phyloP scores from a whole-genome alignment of 805 yeast species.

The Hagleromyces aurorensis region DNA sequence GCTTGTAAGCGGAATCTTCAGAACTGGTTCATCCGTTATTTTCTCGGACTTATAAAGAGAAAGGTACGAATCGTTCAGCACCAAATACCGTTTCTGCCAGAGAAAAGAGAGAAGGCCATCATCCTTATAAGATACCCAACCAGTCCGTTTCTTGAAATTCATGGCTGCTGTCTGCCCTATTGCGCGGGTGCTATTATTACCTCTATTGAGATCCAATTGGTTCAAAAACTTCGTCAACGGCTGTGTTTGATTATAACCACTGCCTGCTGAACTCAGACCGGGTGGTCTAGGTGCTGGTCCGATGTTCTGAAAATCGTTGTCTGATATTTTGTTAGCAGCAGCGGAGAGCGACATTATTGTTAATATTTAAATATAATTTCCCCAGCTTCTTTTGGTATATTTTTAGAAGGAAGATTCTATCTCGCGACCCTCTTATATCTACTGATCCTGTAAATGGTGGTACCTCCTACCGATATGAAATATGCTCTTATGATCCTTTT shows the following conservation, averaged over 20 bases:
- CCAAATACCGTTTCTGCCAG: slow-evolving; percentile 86
- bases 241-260: slow-evolving; percentile 31
- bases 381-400: no score
- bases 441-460: no score
- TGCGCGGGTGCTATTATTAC: slow-evolving; percentile 9
- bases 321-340: slow-evolving; percentile 37
- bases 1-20: slow-evolving; percentile 48
- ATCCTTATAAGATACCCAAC: slow-evolving; percentile 90
- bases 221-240: slow-evolving; percentile 31
- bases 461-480: no score
- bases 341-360: slow-evolving; percentile 39
- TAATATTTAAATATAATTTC: no score
- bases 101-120: slow-evolving; percentile 84
- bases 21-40: slow-evolving; percentile 37
- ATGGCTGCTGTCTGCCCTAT: slow-evolving; percentile 9
- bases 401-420: no score
- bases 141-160: slow-evolving; percentile 31
- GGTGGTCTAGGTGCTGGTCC: slow-evolving; percentile 54
- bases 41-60: slow-evolving; percentile 66
- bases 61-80: slow-evolving; percentile 64
- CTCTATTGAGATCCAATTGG: slow-evolving; percentile 33
- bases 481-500: no score
- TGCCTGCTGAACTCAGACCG: slow-evolving; percentile 6
- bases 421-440: no score
- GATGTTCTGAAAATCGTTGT: slow-evolving; percentile 43